Percentiles rank a stretch among this genome's conserved stretches.
Conservation (phyloP, 495 filamentous ascomycete genomes). For the Pyronema omphalodes region DNA sequence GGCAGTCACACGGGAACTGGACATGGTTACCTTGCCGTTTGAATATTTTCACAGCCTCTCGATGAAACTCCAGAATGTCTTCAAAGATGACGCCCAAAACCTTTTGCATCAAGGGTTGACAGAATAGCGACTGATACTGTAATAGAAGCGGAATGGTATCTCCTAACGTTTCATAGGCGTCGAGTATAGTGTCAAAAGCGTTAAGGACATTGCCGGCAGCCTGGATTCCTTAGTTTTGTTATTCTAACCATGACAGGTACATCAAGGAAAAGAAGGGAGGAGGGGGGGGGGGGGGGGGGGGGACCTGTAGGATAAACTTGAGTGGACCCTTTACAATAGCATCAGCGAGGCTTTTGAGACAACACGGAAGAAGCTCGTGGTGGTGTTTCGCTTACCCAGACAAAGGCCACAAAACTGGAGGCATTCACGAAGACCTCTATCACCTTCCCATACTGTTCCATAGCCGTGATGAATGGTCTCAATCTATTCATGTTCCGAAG, state of each 20-base stretch:
- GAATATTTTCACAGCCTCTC: slow-evolving; percentile 25
- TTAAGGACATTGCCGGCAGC: slow-evolving; percentile 22
- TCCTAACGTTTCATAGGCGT: slow-evolving; percentile 29
- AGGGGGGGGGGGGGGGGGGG: too few relatives aligned
- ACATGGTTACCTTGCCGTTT: slow-evolving; percentile 8
- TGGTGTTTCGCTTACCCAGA: slow-evolving; percentile 23
- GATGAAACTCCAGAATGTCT: slow-evolving; percentile 32
- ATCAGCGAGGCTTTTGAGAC: background rate
- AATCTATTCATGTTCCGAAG: slow-evolving; percentile 27
- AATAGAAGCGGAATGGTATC: slow-evolving; percentile 26
- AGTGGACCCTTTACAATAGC: slow-evolving; percentile 17
- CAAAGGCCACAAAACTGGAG: slow-evolving; percentile 25
- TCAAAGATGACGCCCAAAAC: slow-evolving; percentile 24
- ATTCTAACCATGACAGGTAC: too few relatives aligned
- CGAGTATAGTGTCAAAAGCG: slow-evolving; percentile 28
- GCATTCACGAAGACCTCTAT: slow-evolving; percentile 28
- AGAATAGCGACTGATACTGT: slow-evolving; percentile 25
- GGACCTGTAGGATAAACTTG: slow-evolving; percentile 22
- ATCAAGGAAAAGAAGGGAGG: slow-evolving; percentile 1
- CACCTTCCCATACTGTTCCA: slow-evolving; percentile 27
- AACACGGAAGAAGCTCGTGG: background rate
- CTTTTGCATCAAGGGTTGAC: slow-evolving; percentile 12
- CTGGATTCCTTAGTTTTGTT: slow-evolving; percentile 11
- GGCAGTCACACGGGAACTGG: too few relatives aligned
- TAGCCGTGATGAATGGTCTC: slow-evolving; percentile 27